Evolutionary conservation across 208 protist genomes (phyloP), one percentile per base, ranked within the genome.

Genomic region (Zelonia costaricensis): DNA sequence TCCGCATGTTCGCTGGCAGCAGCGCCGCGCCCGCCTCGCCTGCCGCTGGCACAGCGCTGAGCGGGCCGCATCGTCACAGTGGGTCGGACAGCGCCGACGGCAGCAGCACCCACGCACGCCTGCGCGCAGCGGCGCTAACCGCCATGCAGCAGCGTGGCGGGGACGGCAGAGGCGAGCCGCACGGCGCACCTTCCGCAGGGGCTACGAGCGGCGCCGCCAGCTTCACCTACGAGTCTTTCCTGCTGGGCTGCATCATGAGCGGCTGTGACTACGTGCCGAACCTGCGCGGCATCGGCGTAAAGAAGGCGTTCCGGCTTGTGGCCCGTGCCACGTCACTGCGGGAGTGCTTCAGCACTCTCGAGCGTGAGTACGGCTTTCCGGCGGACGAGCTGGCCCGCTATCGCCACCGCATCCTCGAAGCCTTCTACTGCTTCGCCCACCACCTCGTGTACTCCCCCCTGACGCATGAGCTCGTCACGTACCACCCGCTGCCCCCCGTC

Each of bases 241-340:
- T 97, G 3, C 80, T 94, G 4, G 91, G 88, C 58, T 99, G 97
- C 74, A 97, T 99, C 55, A 69, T 99, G 46, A 84, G 92, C 9
- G 98, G 98, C 8, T 99, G 98, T 72, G 98, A 99, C 73, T 99
- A 99, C 69, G 62, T 99, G 25, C 62, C 86, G 1, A 97, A 88
- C 35, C 56, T 99, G 10, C 67, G 65, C 20, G 80, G 86, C 44
- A 87, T 99, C 55, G 98, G 97, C 6, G 54, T 99, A 18, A 97
- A 95, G 67, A 99, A 78, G 18, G 94, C 98, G 3, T 91, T 98
- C 58, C 74, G 76, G 27, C 72, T 98, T 13, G 66, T 98, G 0
- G 33, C 73, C 9, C 71, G 76, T 35, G 73, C 84, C 23, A 58
- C 40, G 8, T 86, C 78, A 1, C 58, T 91, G 45, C 56, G 72